Base-by-base conservation (phyloP, 176 grass and related monocot genomes). In the Bothriochloa decipiens region DNA sequence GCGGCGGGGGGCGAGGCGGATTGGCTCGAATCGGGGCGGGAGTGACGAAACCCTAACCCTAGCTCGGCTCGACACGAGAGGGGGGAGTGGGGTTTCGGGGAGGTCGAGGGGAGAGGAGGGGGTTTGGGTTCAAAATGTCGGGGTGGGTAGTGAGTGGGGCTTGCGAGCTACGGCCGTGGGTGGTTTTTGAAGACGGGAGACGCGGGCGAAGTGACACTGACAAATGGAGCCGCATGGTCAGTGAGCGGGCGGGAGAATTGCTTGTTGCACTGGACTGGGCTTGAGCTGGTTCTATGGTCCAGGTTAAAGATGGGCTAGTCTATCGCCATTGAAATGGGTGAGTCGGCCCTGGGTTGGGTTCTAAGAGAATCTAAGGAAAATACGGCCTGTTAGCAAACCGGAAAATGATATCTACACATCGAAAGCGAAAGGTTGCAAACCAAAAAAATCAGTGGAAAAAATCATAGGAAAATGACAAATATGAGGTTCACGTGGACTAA, bases 11-110 rank as follows among this genome's bases (percentile, higher is more conserved):
- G 29, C 29, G 68, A 36, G 58, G 50, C 60, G 41, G 66, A 60
- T 75, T 94, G 60, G 86, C 52, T 88, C 53, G 64, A 72, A 87
- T 82, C 32, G 71, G 52, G 77, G 64, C 50, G 20, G 28, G 81
- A 78, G 74, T 71, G 17, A 73, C 65, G 76, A 86, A 87, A 83
- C 79, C 83, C 87, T 91, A 95, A 87, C 86, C 91, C 86, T 90
- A 84, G 74, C 64, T 63, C 79, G 58, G 74, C 68, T 86, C 72
- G 72, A 50, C 68, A 70, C 67, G 72, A 50, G 25, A 3, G 47
- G 63, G 79, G 85, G 37, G 63, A 82, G 87, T 71, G 84, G 76
- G 90, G 88, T 93, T 87, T 87, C 80, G 83, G 67, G 68, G 82
- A 23, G 77, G 65, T 62, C 68, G 49, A 85, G 40, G 83, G 65